Evolutionary conservation across 192 early-diverging fungal species (phyloP).

Genomic region (Gaertneriomyces sp.): DNA sequence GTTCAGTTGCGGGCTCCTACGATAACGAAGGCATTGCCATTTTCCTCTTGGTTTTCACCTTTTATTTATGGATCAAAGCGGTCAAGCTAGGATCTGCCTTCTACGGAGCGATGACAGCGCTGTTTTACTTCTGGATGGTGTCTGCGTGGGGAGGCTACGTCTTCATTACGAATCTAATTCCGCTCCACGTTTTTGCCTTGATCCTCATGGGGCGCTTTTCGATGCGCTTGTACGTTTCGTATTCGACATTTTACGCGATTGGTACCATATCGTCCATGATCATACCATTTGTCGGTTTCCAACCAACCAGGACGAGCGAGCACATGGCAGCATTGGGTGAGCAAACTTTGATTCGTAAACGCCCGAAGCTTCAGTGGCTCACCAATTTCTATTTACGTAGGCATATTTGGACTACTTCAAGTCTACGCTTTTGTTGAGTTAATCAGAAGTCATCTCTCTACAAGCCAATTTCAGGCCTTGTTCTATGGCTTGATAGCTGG

Average conservation of each 20-base stretch:
- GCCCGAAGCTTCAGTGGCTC: neutral
- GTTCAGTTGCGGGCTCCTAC: conserved; percentile 99
- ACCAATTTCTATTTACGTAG: conserved; percentile 31
- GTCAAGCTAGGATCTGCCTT: conserved; percentile 91
- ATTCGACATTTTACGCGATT: conserved; percentile 96
- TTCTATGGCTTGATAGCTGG: conserved; percentile 63
- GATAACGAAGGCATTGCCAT: conserved; percentile 99
- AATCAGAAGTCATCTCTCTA: conserved; percentile 71
- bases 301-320: conserved; percentile 93
- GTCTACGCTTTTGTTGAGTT: conserved; percentile 90
- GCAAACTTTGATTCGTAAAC: conserved; percentile 2
- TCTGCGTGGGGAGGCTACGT: conserved; percentile 99
- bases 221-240: conserved; percentile 89
- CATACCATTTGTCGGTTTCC: conserved; percentile 99
- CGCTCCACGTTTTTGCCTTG: conserved; percentile 91
- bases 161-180: conserved; percentile 99
- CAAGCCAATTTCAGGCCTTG: conserved; percentile 80
- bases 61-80: conserved; percentile 97
- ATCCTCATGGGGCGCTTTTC: conserved; percentile 96
- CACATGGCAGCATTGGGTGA: conserved; percentile 98
- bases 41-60: conserved; percentile 96
- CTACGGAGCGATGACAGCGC: conserved; percentile 78
- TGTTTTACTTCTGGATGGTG: conserved; percentile 99
- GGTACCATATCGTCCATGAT: conserved; percentile 98
- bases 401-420: conserved; percentile 94